phyloP scores from a whole-genome alignment of 2,329 filamentous ascomycete genomes.

The Didymella exigua region DNA sequence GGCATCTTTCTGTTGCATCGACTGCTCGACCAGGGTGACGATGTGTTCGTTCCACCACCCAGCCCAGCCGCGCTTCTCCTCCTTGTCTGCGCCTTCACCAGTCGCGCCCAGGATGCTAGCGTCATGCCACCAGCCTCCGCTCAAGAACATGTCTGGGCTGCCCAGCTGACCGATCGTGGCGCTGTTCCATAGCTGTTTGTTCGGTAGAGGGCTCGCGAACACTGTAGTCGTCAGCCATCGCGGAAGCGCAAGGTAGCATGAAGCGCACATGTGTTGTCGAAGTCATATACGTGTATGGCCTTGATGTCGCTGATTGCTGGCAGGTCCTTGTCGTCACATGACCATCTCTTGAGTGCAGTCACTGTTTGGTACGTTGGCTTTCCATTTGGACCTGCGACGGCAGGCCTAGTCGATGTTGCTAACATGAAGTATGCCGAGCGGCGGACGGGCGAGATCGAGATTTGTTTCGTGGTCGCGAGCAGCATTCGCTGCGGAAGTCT shows the following conservation, averaged over 20 bases:
- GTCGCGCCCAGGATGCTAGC: slow-evolving; percentile 82
- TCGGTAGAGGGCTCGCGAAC: slow-evolving; percentile 89
- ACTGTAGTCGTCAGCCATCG: slow-evolving; percentile 58
- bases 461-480: slow-evolving; percentile 25
- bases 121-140: slow-evolving; percentile 98
- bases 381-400: slow-evolving; percentile 36
- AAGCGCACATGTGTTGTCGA: slow-evolving; percentile 86
- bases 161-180: slow-evolving; percentile 78
- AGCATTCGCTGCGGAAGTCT: slow-evolving; percentile 29
- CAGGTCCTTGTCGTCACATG: slow-evolving; percentile 72
- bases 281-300: slow-evolving; percentile 91
- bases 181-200: slow-evolving; percentile 83
- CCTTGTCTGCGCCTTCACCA: slow-evolving; percentile 78
- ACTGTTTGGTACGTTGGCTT: slow-evolving; percentile 59
- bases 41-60: slow-evolving; percentile 98
- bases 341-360: slow-evolving; percentile 84
- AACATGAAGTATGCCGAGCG: slow-evolving; percentile 41
- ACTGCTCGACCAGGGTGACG: slow-evolving; percentile 76
- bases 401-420: slow-evolving; percentile 38
- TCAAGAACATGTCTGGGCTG: slow-evolving; percentile 74
- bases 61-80: slow-evolving; percentile 83
- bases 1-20: slow-evolving; percentile 81
- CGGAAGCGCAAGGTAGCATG: slow-evolving; percentile 3
- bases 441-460: slow-evolving; percentile 20
- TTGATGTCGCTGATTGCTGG: slow-evolving; percentile 75